These are phyloP conservation scores for Symbiodinium natans DNA, from an alignment of 73 alveolate species.

Conservation along the genomic window DNA sequence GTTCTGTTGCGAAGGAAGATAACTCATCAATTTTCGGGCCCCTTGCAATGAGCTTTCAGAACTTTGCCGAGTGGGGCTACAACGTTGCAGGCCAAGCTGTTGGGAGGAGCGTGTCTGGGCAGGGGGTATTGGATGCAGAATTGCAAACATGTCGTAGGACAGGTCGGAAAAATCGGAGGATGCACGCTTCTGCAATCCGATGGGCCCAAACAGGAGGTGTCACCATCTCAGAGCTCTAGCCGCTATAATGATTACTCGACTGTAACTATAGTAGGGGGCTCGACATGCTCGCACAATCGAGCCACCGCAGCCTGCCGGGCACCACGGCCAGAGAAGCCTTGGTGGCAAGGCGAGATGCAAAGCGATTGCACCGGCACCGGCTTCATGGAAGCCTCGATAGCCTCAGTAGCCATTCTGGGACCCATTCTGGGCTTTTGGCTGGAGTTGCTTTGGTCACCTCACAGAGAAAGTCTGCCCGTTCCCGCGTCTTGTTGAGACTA, in stretches of 20 bases:
- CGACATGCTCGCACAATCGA: neutral
- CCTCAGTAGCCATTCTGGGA: too few relatives aligned
- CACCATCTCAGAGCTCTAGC: neutral
- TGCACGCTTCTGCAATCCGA: neutral
- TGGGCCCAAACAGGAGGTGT: neutral
- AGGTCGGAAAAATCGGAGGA: too few relatives aligned
- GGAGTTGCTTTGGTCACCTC: neutral
- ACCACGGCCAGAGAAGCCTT: neutral
- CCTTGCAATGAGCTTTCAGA: slow-evolving; percentile 41
- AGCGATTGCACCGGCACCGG: too few relatives aligned
- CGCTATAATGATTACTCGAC: too few relatives aligned
- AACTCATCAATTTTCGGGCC: slow-evolving; percentile 73
- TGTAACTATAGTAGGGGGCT: neutral
- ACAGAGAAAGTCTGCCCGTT: neutral
- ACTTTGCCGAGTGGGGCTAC: slow-evolving; percentile 84
- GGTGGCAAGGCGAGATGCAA: neutral
- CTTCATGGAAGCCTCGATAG: too few relatives aligned
- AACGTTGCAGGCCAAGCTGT: slow-evolving; percentile 50
- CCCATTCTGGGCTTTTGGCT: neutral
- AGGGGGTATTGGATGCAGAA: too few relatives aligned
- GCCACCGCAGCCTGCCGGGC: neutral
- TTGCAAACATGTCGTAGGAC: too few relatives aligned
- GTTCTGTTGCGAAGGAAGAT: slow-evolving; percentile 52
- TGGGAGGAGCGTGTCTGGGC: too few relatives aligned
- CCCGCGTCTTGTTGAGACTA: too few relatives aligned